These are phyloP conservation scores for Curvularia lunata DNA, from an alignment of 2,329 filamentous ascomycete genomes.

Conservation along the genomic window DNA sequence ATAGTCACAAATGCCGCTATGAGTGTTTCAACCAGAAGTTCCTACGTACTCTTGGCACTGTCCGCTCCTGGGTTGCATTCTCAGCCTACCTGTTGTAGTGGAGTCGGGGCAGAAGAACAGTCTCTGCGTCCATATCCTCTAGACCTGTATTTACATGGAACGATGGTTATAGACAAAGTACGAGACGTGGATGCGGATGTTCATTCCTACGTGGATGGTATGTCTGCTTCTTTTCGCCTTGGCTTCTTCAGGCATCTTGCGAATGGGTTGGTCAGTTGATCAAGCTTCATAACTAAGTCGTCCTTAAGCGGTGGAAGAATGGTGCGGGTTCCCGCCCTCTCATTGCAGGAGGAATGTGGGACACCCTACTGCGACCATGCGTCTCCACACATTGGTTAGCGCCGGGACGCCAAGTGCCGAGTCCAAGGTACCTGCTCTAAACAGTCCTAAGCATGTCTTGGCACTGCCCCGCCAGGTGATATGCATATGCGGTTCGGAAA, in stretches of 20 bases:
- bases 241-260: neutral
- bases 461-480: constrained; percentile 1
- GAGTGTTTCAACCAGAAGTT: neutral
- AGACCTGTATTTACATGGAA: neutral
- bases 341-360: constrained; percentile 5
- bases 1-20: neutral
- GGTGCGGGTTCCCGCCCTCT: neutral
- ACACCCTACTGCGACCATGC: constrained; percentile 1
- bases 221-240: neutral
- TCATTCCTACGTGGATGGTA: too few relatives aligned
- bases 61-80: neutral
- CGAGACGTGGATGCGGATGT: neutral
- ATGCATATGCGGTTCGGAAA: neutral
- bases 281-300: constrained; percentile 99
- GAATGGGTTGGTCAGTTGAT: constrained; percentile 69
- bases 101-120: neutral
- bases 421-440: neutral
- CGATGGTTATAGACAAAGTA: neutral
- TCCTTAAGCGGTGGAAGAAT: constrained; percentile 91
- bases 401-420: constrained; percentile 7
- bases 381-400: constrained; percentile 6
- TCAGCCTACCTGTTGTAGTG: neutral
- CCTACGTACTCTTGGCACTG: neutral
- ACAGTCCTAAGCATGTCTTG: constrained; percentile 4
- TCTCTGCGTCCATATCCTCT: neutral